Evolutionary conservation across 139 green algal genomes (phyloP), one percentile per base, ranked within the genome.

Genomic region (Micractinium sp.): DNA sequence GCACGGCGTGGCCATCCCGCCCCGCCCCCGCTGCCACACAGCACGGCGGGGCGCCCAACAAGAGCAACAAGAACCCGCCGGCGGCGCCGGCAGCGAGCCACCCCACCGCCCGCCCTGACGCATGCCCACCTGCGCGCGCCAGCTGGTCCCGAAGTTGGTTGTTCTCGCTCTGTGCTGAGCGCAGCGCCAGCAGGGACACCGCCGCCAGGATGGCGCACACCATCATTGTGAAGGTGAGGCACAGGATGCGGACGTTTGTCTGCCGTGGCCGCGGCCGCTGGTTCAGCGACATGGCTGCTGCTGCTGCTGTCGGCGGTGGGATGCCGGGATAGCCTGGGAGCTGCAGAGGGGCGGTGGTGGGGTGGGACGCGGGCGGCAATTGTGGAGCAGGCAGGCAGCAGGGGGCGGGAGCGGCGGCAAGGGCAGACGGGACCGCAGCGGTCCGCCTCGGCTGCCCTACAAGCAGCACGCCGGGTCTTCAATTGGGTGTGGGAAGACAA

Each of bases 81-180:
- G 71, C 71, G 5, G 71, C 22, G 71, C 71, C 7, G 71, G 3
- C 29, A 77, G 31, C 29, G 3, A 16, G 16, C 9, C 31, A 31
- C 71, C 18, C 9, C 71, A 36, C 0, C 16, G 71, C 71, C 20
- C 12, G 39, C 36, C 23, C 16, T 9, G 22, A 1, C 41, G 7
- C 39, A 23, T 3, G 22, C 84, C 12, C 35, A 84, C 85, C 85
- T 35, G 35, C 22, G 0, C 76, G 27, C 35, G 31, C 23, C 41
- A 89, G 33, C n/a, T 75, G 19, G 20, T 63, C 22, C 5, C n/a
- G 16, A 23, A 89, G 85, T 16, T 56, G 23, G 9, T 19, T 41
- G 74, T 83, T 89, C 53, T 83, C 85, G 25, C 47, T 47, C 56
- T 89, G 85, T 15, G 74, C 36, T 53, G 9, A 35, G 33, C 85